Conservation (phyloP, 2,329 filamentous ascomycete species). For the Paracamarosporium sp. region DNA sequence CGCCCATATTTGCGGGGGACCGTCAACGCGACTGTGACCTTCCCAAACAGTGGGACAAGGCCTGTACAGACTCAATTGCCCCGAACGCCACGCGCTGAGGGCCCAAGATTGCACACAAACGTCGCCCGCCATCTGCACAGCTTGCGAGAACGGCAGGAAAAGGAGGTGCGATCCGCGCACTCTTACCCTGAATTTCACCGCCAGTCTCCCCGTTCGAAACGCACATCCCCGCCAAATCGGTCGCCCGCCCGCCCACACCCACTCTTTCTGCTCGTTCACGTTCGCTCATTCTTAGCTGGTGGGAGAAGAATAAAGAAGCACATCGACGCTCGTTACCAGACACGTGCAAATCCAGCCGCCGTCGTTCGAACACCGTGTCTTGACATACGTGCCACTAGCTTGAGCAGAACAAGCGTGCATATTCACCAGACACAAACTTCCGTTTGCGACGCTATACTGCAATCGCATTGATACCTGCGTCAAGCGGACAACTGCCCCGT, state of each 20-base stretch:
- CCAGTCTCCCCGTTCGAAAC: constrained; percentile 7
- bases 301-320: not conserved
- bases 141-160: not conserved
- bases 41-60: not conserved
- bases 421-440: not conserved
- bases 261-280: not conserved
- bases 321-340: constrained; percentile 12
- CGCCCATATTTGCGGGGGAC: constrained; percentile 2
- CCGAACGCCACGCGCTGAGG: not conserved
- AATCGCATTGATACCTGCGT: not conserved
- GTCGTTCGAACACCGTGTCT: not conserved
- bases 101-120: not conserved
- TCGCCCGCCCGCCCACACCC: not conserved
- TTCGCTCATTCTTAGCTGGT: constrained; percentile 8
- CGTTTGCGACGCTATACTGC: not conserved
- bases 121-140: not conserved
- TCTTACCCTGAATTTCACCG: constrained; percentile 8
- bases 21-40: not conserved
- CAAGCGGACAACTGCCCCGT: not conserved
- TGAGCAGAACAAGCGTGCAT: not conserved
- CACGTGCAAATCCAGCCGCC: not conserved
- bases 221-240: constrained; percentile 9
- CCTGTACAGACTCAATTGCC: not conserved
- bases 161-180: constrained; percentile 9
- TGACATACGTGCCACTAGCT: not conserved